phyloP scores from a whole-genome alignment of 1,284 basidiomycete species.

The Leccinum subfulvum region DNA sequence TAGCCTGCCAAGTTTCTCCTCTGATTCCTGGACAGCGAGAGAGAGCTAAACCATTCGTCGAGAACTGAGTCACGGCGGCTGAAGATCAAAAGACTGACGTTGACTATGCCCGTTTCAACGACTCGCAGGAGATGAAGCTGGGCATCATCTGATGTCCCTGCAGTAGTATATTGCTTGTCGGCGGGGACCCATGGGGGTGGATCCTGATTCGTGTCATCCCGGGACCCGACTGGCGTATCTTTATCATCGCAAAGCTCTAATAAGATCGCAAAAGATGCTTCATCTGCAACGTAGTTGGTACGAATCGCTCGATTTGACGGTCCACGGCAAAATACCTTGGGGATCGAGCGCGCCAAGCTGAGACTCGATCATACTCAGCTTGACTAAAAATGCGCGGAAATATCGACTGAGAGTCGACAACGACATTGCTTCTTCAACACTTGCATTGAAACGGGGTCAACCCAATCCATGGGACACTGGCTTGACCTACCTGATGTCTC shows the following conservation, averaged over 20 bases:
- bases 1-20: slow-evolving; percentile 51
- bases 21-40: slow-evolving; percentile 76
- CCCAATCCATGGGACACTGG: background rate
- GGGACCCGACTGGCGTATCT: slow-evolving; percentile 50
- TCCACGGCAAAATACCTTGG: slow-evolving; percentile 36
- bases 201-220: slow-evolving; percentile 52
- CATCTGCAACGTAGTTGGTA: slow-evolving; percentile 43
- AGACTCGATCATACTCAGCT: slow-evolving; percentile 78
- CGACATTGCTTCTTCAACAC: slow-evolving; percentile 70
- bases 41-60: slow-evolving; percentile 50
- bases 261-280: slow-evolving; percentile 79
- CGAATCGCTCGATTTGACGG: background rate
- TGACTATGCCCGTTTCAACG: slow-evolving; percentile 84
- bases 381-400: slow-evolving; percentile 83
- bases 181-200: slow-evolving; percentile 78
- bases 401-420: slow-evolving; percentile 67
- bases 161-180: slow-evolving; percentile 60
- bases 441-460: slow-evolving; percentile 30
- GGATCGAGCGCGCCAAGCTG: slow-evolving; percentile 64
- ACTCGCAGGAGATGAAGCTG: slow-evolving; percentile 71
- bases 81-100: slow-evolving; percentile 47
- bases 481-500: slow-evolving; percentile 53
- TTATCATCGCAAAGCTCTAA: slow-evolving; percentile 77
- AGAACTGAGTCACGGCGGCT: background rate
- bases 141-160: slow-evolving; percentile 54